Evolutionary conservation across 768 basidiomycete genomes (phyloP).

Genomic region (Phylloporus scabripes): DNA sequence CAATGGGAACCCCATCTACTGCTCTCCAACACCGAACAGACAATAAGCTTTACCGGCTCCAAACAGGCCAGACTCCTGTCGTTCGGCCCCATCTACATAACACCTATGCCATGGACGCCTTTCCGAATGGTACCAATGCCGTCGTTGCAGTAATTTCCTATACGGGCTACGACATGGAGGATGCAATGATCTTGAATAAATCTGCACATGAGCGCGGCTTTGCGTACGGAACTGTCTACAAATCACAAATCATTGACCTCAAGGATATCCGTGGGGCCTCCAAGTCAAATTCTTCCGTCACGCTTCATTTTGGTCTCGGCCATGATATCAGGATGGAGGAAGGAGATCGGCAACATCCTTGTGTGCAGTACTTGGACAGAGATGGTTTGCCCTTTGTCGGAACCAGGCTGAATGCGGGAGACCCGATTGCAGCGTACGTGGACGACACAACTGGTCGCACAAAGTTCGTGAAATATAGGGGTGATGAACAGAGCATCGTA

Average conservation of each 20-base stretch:
- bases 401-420: conserved; percentile 59
- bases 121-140: conserved; percentile 97
- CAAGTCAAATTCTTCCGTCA: conserved; percentile 50
- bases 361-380: conserved; percentile 53
- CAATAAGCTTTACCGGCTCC: conserved; percentile 95
- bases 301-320: conserved; percentile 88
- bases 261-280: conserved; percentile 69
- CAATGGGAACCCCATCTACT: conserved; percentile 97
- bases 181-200: conserved; percentile 99
- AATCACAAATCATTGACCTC: conserved; percentile 87
- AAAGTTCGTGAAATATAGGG: conserved; percentile 90
- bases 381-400: conserved; percentile 89
- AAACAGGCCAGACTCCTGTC: conserved; percentile 91
- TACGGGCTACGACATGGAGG: conserved; percentile 99
- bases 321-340: conserved; percentile 58
- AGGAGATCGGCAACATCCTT: conserved; percentile 41
- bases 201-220: conserved; percentile 98
- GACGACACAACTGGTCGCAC: conserved; percentile 84
- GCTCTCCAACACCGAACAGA: conserved; percentile 90
- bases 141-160: conserved; percentile 99
- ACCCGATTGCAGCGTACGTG: conserved; percentile 79
- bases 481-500: conserved; percentile 85
- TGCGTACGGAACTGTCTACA: conserved; percentile 94
- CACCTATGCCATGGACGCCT: conserved; percentile 95
- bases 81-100: conserved; percentile 91